phyloP scores from a whole-genome alignment of 1,284 basidiomycete species.

The Mycena citricolor region DNA sequence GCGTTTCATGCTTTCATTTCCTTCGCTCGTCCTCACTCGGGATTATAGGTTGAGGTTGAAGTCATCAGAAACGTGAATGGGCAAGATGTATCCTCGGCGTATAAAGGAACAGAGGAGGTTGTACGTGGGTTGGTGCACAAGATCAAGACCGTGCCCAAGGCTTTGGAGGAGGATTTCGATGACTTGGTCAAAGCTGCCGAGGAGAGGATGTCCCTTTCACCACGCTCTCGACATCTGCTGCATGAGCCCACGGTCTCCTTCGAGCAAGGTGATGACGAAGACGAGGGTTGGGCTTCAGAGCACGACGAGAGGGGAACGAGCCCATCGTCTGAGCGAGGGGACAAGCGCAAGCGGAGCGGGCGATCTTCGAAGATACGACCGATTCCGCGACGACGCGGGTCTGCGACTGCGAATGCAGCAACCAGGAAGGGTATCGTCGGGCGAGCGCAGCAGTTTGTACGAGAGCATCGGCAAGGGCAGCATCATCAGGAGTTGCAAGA shows the following conservation, averaged over 20 bases:
- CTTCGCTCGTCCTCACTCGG: neutral
- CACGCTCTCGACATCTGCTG: neutral
- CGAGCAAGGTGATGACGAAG: slow-evolving; percentile 25
- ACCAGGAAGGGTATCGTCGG: slow-evolving; percentile 13
- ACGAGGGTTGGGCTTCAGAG: slow-evolving; percentile 34
- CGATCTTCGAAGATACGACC: slow-evolving; percentile 22
- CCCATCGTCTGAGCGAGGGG: slow-evolving; percentile 10
- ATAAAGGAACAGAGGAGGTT: slow-evolving; percentile 19
- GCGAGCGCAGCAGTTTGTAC: slow-evolving; percentile 17
- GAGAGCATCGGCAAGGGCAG: slow-evolving; percentile 23
- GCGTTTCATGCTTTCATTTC: slow-evolving; percentile 27
- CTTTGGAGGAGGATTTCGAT: slow-evolving; percentile 19
- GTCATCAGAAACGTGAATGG: slow-evolving; percentile 49
- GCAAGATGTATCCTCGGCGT: slow-evolving; percentile 20
- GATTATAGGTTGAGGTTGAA: slow-evolving; percentile 57
- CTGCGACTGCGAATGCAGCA: too few species aligned
- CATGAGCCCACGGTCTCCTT: slow-evolving; percentile 1
- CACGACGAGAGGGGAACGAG: slow-evolving; percentile 8
- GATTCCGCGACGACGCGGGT: slow-evolving; percentile 8
- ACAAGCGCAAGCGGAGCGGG: slow-evolving; percentile 13
- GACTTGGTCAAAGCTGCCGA: slow-evolving; percentile 15
- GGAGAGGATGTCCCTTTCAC: slow-evolving; percentile 6
- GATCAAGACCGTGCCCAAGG: slow-evolving; percentile 24
- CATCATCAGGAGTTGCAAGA: too few species aligned
- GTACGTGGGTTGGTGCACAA: slow-evolving; percentile 33